Evolutionary conservation across 345 rosid species (phyloP).

Genomic region (Linum tenue): DNA sequence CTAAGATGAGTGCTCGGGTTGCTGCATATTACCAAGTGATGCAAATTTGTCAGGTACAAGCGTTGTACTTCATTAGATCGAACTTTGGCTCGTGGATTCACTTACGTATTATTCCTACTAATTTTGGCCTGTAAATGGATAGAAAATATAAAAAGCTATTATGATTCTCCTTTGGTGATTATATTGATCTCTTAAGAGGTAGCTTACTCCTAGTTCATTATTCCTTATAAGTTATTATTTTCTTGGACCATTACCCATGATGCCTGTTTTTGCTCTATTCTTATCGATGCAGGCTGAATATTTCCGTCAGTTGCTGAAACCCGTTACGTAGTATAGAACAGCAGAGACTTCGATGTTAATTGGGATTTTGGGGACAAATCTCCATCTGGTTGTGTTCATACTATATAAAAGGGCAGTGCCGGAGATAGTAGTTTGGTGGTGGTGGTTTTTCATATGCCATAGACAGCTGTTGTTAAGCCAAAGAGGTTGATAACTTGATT

Average conservation of each 20-base stretch:
- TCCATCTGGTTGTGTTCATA: slow-evolving; percentile 32
- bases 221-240: too few species aligned
- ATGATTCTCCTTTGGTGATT: too few species aligned
- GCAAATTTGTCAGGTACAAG: slow-evolving; percentile 84
- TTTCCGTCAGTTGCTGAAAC: slow-evolving; percentile 94
- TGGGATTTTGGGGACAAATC: slow-evolving; percentile 29
- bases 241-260: slow-evolving; percentile 2
- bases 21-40: slow-evolving; percentile 57
- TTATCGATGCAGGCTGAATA: slow-evolving; percentile 65
- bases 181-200: neutral
- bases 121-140: too few species aligned
- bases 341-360: slow-evolving; percentile 12
- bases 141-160: too few species aligned
- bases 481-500: slow-evolving; percentile 32
- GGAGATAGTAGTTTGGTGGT: slow-evolving; percentile 22
- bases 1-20: slow-evolving; percentile 72
- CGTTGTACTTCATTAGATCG: neutral
- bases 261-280: neutral
- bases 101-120: too few species aligned
- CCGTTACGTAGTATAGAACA: slow-evolving; percentile 75
- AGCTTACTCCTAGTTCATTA: neutral
- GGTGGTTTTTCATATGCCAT: slow-evolving; percentile 22
- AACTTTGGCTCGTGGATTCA: neutral
- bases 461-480: slow-evolving; percentile 22
- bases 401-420: slow-evolving; percentile 20